phyloP scores from a whole-genome alignment of 306 rosid genomes.

The Hippophae gyantsensis region DNA sequence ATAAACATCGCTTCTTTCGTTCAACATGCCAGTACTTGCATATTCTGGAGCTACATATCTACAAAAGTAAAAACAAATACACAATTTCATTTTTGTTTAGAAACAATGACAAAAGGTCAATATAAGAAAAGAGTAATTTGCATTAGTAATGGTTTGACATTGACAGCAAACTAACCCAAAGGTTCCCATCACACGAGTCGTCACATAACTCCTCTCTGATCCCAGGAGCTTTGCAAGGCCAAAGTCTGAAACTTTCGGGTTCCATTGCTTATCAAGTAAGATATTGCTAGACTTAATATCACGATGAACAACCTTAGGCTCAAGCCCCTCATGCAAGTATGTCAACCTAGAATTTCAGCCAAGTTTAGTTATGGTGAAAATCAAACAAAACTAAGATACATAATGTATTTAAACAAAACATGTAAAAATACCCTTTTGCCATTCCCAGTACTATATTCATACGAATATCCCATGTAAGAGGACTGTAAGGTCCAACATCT shows the following conservation, averaged over 20 bases:
- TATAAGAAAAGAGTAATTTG: not conserved
- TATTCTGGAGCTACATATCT: constrained; percentile 66
- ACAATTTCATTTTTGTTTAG: not conserved
- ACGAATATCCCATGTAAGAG: constrained; percentile 51
- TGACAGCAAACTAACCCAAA: constrained; percentile 35
- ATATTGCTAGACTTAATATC: constrained; percentile 61
- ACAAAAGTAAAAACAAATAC: constrained; percentile 11
- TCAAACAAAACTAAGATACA: not conserved
- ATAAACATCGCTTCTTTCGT: constrained; percentile 55
- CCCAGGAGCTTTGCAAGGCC: constrained; percentile 57
- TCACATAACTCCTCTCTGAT: constrained; percentile 52
- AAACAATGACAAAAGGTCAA: not conserved
- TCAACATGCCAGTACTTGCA: constrained; percentile 63
- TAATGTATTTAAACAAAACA: not conserved
- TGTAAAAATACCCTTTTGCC: constrained; percentile 43
- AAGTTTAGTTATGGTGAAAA: not conserved
- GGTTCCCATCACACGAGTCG: constrained; percentile 65
- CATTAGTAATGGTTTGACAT: not conserved
- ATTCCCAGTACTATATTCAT: constrained; percentile 50
- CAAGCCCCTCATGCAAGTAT: constrained; percentile 59
- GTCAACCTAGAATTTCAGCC: constrained; percentile 26
- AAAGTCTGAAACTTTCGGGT: constrained; percentile 53
- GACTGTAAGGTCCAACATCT: constrained; percentile 44
- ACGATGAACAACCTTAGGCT: constrained; percentile 60
- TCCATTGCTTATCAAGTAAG: constrained; percentile 55